phyloP scores from a whole-genome alignment of 208 protist genomes.

The Endotrypanum monterogeii region DNA sequence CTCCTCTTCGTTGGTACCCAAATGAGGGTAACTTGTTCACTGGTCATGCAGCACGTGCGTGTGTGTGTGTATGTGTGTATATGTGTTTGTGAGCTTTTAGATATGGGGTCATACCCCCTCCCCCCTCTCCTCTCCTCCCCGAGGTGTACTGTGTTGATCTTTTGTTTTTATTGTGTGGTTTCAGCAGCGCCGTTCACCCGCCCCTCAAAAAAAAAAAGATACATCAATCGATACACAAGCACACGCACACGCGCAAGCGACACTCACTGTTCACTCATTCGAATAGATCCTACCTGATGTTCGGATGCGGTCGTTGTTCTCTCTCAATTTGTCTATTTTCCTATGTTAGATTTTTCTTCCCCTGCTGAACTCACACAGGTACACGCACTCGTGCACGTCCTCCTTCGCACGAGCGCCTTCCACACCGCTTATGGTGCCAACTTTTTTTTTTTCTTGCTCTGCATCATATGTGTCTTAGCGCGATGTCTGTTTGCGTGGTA shows the following conservation, averaged over 20 bases:
- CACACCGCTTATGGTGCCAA: background rate
- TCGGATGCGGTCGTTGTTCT: background rate
- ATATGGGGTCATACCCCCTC: too few relatives aligned
- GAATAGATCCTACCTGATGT: background rate
- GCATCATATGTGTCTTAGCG: background rate
- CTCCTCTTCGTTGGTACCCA: too few relatives aligned
- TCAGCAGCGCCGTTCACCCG: background rate
- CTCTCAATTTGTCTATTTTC: background rate
- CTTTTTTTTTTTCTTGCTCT: conserved; percentile 8
- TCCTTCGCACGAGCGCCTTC: background rate
- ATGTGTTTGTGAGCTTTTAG: conserved; percentile 6
- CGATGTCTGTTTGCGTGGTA: background rate
- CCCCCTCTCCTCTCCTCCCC: too few relatives aligned
- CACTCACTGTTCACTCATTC: background rate
- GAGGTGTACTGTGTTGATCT: too few relatives aligned
- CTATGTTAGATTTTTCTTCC: background rate
- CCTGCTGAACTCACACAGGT: background rate
- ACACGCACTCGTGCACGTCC: background rate
- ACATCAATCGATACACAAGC: background rate
- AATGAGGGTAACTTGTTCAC: too few relatives aligned
- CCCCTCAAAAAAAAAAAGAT: background rate
- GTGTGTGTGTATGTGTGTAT: background rate
- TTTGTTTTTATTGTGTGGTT: background rate
- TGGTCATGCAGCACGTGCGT: background rate
- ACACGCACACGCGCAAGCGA: too few relatives aligned